A percentile compares a stretch with the other conserved stretches of the same genome.
These are phyloP conservation scores for Firmiana major DNA, from an alignment of 345 rosid species.

Conservation along the genomic window DNA sequence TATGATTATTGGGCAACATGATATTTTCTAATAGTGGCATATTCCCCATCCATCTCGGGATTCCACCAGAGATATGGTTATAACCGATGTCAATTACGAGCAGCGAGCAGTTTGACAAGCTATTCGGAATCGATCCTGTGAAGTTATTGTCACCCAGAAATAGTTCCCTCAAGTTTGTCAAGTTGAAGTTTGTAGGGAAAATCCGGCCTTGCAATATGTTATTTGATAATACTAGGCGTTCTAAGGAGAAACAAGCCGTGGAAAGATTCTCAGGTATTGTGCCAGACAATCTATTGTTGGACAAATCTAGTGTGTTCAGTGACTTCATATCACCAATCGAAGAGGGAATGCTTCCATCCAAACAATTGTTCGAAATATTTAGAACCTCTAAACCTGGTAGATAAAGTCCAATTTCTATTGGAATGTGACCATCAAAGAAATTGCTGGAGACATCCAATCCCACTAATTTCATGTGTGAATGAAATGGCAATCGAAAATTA, in stretches of 20 bases:
- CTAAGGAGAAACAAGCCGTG: not conserved
- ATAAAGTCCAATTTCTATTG: no score
- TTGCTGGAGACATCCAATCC: no score
- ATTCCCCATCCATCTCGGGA: not conserved
- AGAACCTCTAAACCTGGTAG: no score
- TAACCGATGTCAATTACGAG: not conserved
- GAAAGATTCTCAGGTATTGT: not conserved
- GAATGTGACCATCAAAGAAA: no score
- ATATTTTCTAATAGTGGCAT: not conserved
- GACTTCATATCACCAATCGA: no score
- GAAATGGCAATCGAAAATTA: no score
- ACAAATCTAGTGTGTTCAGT: not conserved
- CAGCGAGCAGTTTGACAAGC: not conserved
- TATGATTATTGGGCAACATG: not conserved
- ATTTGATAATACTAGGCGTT: conserved; percentile 5
- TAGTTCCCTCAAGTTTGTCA: not conserved
- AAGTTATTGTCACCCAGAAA: not conserved
- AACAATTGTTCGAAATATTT: no score
- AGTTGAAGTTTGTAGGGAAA: not conserved
- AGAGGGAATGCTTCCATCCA: no score
- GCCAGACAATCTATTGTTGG: not conserved
- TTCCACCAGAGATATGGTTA: not conserved
- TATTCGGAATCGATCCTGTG: not conserved
- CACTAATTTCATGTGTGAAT: no score
- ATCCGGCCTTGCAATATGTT: not conserved